These are phyloP conservation scores for Stemphylium beticola DNA, from an alignment of 2,329 filamentous ascomycete species.

Conservation along the genomic window DNA sequence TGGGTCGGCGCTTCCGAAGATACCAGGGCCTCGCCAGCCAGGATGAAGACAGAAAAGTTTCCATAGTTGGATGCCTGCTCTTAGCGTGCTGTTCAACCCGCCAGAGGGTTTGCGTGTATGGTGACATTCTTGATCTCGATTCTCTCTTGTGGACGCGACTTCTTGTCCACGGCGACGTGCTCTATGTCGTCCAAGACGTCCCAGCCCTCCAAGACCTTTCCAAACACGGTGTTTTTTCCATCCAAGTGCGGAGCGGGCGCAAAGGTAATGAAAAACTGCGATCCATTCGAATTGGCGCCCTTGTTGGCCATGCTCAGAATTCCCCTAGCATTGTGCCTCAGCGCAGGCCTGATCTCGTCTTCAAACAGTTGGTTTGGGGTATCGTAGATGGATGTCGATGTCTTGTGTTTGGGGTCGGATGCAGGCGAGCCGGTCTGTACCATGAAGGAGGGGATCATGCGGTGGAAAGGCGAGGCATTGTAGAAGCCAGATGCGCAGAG, in stretches of 20 bases:
- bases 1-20: conserved; percentile 38
- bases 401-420: conserved; percentile 62
- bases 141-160: conserved; percentile 72
- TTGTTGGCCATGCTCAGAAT: conserved; percentile 82
- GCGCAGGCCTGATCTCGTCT: conserved; percentile 76
- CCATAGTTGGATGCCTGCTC: not conserved
- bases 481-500: conserved; percentile 83
- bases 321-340: conserved; percentile 72
- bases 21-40: conserved; percentile 47
- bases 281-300: conserved; percentile 74
- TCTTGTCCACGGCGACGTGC: conserved; percentile 75
- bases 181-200: conserved; percentile 75
- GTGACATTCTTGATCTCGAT: conserved; percentile 72
- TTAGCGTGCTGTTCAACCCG: conserved; percentile 47
- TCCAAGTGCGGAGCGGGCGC: conserved; percentile 81
- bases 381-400: conserved; percentile 73
- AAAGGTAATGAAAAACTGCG: conserved; percentile 82
- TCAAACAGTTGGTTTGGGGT: conserved; percentile 64
- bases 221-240: conserved; percentile 84
- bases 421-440: conserved; percentile 71
- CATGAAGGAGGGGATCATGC: conserved; percentile 82
- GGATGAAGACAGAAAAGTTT: conserved; percentile 22
- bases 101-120: conserved; percentile 80
- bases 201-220: conserved; percentile 67
- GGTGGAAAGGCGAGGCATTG: conserved; percentile 76